These are phyloP conservation scores for Stellera chamaejasme DNA, from an alignment of 345 rosid genomes.

Conservation along the genomic window DNA sequence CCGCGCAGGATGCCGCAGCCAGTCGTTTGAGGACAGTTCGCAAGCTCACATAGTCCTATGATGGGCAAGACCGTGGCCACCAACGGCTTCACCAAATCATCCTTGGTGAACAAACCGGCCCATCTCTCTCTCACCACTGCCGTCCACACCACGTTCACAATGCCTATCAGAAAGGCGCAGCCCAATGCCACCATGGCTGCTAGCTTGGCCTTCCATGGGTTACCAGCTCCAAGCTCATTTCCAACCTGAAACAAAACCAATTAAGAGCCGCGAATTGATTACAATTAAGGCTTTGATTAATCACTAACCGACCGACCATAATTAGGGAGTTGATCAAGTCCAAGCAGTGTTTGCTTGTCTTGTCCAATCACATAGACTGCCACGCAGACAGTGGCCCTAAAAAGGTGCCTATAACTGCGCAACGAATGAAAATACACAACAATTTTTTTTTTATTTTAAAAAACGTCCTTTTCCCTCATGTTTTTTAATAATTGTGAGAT, in stretches of 20 bases:
- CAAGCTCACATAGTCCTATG: slow-evolving; percentile 86
- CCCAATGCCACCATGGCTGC: slow-evolving; percentile 83
- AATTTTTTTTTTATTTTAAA: no score
- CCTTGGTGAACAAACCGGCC: slow-evolving; percentile 70
- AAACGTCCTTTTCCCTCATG: no score
- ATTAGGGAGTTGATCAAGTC: slow-evolving; percentile 8
- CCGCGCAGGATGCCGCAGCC: slow-evolving; percentile 95
- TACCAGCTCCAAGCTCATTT: slow-evolving; percentile 92
- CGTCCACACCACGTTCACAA: slow-evolving; percentile 79
- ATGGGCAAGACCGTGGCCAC: slow-evolving; percentile 87
- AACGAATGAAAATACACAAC: slow-evolving; percentile 5
- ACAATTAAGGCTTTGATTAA: no score
- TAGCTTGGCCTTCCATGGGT: slow-evolving; percentile 74
- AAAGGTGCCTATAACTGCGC: slow-evolving; percentile 27
- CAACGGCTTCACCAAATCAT: slow-evolving; percentile 44
- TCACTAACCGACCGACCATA: slow-evolving; percentile 3
- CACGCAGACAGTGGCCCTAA: slow-evolving; percentile 12
- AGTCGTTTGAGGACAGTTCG: slow-evolving; percentile 93
- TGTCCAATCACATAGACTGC: slow-evolving; percentile 32
- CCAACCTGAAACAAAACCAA: slow-evolving; percentile 58
- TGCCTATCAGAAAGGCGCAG: slow-evolving; percentile 67
- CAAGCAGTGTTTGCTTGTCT: slow-evolving; percentile 13
- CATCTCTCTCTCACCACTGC: slow-evolving; percentile 54
- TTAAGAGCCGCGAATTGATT: neutral
- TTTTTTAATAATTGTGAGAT: no score